These are phyloP conservation scores for Glebionis coronaria DNA, from an alignment of 129 eudicot genomes.

Conservation along the genomic window DNA sequence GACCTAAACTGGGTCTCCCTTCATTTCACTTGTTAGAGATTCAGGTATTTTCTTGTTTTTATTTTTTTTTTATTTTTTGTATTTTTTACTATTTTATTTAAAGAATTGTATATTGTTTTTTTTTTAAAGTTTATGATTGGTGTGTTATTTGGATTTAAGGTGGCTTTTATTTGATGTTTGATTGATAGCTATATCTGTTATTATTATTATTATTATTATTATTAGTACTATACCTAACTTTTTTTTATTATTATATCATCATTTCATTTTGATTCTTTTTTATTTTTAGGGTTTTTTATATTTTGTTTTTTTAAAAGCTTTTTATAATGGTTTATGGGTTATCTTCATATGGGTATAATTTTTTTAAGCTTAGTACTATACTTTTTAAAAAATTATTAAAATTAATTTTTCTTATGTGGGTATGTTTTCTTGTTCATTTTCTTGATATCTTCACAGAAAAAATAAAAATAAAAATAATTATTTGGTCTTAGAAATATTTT, in stretches of 20 bases:
- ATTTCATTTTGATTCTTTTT: constrained; percentile 11
- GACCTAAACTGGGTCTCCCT: constrained; percentile 14
- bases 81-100: constrained; percentile 12
- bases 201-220: constrained; percentile 1
- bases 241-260: constrained; percentile 38
- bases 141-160: constrained; percentile 26
- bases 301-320: background rate
- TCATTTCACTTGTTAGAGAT: constrained; percentile 13
- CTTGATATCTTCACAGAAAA: constrained; percentile 35
- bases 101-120: constrained; percentile 11
- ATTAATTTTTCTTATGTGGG: constrained; percentile 19
- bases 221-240: constrained; percentile 31
- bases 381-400: background rate
- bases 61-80: background rate
- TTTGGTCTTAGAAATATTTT: background rate
- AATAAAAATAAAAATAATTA: constrained; percentile 20
- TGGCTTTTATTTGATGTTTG: constrained; percentile 45
- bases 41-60: no score
- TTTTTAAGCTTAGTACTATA: background rate
- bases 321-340: background rate
- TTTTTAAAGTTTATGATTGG: constrained; percentile 21
- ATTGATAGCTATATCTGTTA: constrained; percentile 43
- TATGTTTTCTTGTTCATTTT: constrained; percentile 33
- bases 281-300: constrained; percentile 33
- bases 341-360: background rate